A percentile compares a stretch with the other conserved stretches of the same genome.
Evolutionary conservation across 768 basidiomycete genomes (phyloP).

Genomic region (Kwoniella sp.): DNA sequence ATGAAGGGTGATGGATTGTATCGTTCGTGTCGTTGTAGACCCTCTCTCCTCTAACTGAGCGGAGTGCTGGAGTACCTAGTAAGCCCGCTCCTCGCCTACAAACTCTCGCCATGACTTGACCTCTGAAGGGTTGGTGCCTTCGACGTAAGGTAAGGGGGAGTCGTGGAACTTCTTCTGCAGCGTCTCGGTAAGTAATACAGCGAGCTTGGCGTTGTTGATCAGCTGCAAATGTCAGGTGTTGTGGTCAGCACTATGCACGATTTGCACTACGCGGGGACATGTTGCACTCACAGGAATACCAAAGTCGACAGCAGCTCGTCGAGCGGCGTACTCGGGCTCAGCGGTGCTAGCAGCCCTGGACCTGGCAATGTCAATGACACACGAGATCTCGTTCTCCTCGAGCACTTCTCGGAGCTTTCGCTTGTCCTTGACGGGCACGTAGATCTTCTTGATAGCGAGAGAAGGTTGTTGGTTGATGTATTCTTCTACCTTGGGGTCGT

Average conservation of each 20-base stretch:
- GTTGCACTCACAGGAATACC: constrained; percentile 65
- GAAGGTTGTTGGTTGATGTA: constrained; percentile 80
- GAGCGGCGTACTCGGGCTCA: constrained; percentile 96
- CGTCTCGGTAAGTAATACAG: constrained; percentile 86
- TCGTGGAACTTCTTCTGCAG: constrained; percentile 58
- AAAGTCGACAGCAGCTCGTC: constrained; percentile 94
- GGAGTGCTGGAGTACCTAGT: constrained; percentile 6
- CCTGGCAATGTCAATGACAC: constrained; percentile 88
- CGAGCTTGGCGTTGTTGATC: constrained; percentile 85
- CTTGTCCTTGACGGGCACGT: constrained; percentile 97
- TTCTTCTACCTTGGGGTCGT: constrained; percentile 67
- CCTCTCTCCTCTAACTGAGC: too few relatives aligned
- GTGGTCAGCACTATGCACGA: constrained; percentile 7
- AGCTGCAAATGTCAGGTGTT: constrained; percentile 60
- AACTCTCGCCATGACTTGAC: constrained; percentile 88
- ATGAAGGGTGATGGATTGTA: background rate
- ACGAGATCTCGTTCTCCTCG: constrained; percentile 84
- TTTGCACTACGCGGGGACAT: background rate
- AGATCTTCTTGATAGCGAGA: constrained; percentile 74
- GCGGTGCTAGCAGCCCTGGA: constrained; percentile 71
- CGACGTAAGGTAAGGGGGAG: constrained; percentile 65
- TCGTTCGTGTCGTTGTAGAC: too few relatives aligned
- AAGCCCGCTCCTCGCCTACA: constrained; percentile 32
- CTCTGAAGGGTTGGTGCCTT: constrained; percentile 86
- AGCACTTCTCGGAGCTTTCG: constrained; percentile 87